Evolutionary conservation across 1,284 basidiomycete species (phyloP).

Genomic region (Ceratobasidium theobromae): DNA sequence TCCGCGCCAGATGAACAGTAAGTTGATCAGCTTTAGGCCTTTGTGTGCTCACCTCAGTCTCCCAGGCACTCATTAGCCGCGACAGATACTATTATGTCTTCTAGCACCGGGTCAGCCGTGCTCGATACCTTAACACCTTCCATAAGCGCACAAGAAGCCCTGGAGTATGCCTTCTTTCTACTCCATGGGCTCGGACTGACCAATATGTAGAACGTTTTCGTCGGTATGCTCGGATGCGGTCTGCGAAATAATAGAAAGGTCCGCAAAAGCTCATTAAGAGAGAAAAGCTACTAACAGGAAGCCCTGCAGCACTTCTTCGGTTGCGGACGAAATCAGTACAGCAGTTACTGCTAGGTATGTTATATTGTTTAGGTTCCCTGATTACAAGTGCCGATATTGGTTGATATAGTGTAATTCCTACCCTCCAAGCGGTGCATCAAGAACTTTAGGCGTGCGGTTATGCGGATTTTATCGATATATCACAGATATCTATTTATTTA

Average conservation of each 20-base stretch:
- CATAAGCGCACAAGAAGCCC: not conserved
- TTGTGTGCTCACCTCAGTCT: not conserved
- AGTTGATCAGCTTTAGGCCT: not conserved
- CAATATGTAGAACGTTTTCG: not conserved
- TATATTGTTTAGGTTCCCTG: not conserved
- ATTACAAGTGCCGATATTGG: not conserved
- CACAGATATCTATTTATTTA: not conserved
- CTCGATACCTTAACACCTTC: not conserved
- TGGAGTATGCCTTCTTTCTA: not conserved
- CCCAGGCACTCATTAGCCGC: too few species aligned
- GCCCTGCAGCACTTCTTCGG: not conserved
- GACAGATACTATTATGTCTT: not conserved
- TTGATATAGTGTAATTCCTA: not conserved
- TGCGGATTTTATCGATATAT: not conserved
- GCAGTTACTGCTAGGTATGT: constrained; percentile 1
- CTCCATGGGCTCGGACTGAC: not conserved
- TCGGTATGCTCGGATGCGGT: not conserved
- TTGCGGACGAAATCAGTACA: not conserved
- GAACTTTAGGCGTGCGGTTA: not conserved
- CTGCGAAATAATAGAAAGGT: constrained; percentile 2
- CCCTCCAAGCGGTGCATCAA: not conserved
- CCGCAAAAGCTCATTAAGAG: not conserved
- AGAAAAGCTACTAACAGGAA: not conserved
- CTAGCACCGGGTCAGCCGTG: not conserved
- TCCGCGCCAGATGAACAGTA: not conserved